Evolutionary conservation across 306 rosid species (phyloP), one percentile per base, ranked within the genome.

Genomic region (Datisca glomerata): DNA sequence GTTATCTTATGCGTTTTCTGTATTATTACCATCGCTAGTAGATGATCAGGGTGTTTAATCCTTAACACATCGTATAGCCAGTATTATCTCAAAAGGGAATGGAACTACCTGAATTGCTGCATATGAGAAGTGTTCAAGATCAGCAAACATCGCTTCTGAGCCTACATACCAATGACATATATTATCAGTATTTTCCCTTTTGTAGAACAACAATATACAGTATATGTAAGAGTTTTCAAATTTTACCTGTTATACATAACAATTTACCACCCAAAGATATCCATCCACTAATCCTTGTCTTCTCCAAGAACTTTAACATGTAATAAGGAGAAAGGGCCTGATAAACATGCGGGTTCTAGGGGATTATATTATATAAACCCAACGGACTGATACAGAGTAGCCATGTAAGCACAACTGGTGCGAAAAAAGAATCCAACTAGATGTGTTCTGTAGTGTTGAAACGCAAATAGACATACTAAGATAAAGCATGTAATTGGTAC

Each of bases 401-500:
- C 97, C 97, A 89, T 22, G 76, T 28, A 60, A 89, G 48, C 68
- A 89, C 94, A 33, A 89, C 28, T 50, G 97, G 97, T 2, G 97
- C 97, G 54, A n/a, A 89, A 89, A 64, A 80, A 56, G 69, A 79
- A 83, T 45, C 97, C 97, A n/a, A 89, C 83, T 22, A 78, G 75
- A 71, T 89, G 94, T 13, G 95, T 89, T 35, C 97, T 94, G 41
- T 89, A 89, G 67, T 89, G 97, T 59, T 89, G 97, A 36, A 89
- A 89, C 14, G 94, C 94, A 73, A 89, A 89, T 58, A 89, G 68
- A 67, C 94, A 83, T 61, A 89, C 70, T 60, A 89, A 57, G 65
- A 89, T 83, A 71, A 89, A 67, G 68, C 94, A 83, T 52, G n/a
- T n/a, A n/a, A n/a, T n/a, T n/a, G n/a, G n/a, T n/a, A n/a, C n/a